Evolutionary conservation across 2,329 filamentous ascomycete genomes (phyloP).

Genomic region (Herpotrichia juniperi): DNA sequence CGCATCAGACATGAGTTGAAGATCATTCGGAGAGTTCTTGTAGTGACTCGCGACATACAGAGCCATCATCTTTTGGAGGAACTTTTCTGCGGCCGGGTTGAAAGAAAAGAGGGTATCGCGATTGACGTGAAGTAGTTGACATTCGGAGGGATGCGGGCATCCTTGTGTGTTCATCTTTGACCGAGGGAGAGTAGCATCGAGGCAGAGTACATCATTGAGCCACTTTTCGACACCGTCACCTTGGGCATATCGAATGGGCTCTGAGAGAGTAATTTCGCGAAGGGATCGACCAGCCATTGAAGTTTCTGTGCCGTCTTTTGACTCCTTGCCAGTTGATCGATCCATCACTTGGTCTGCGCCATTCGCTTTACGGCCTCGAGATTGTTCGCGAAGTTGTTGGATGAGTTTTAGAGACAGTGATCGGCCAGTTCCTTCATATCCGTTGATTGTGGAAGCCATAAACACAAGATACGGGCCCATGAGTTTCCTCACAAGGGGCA

Average conservation of each 20-base stretch:
- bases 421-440: constrained; percentile 95
- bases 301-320: constrained; percentile 41
- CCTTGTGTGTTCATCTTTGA: constrained; percentile 75
- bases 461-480: constrained; percentile 98
- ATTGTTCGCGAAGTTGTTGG: constrained; percentile 94
- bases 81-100: constrained; percentile 95
- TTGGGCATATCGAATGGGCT: constrained; percentile 92
- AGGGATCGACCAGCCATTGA: constrained; percentile 71
- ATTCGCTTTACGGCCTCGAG: constrained; percentile 66
- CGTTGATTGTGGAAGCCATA: constrained; percentile 99
- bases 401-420: constrained; percentile 96
- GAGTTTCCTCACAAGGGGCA: constrained; percentile 89
- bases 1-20: constrained; percentile 98
- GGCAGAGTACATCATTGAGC: constrained; percentile 91
- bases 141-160: constrained; percentile 88
- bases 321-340: constrained; percentile 76
- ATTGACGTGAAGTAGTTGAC: constrained; percentile 92
- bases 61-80: constrained; percentile 97
- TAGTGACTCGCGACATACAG: constrained; percentile 97
- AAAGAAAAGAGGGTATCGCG: constrained; percentile 98
- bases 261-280: constrained; percentile 88
- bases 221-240: constrained; percentile 94
- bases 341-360: constrained; percentile 71
- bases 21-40: constrained; percentile 96
- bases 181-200: constrained; percentile 87